Evolutionary conservation across 1,284 basidiomycete species (phyloP).

Genomic region (Malassezia japonica): DNA sequence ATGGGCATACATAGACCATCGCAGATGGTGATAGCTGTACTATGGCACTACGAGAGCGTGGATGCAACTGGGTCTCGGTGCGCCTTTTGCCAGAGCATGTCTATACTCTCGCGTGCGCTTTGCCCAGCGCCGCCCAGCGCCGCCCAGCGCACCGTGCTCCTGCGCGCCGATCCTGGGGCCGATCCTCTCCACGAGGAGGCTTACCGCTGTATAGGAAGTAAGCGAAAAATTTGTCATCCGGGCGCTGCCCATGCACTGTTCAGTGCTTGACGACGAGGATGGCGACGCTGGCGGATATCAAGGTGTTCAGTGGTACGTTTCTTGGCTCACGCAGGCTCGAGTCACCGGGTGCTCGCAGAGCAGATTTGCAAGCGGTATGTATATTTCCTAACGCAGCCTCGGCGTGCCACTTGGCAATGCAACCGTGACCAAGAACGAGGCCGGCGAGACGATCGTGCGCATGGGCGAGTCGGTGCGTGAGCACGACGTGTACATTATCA

Average conservation of each 20-base stretch:
- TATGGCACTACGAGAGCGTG: no score
- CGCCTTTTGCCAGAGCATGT: no score
- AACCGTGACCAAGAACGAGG: constrained; percentile 74
- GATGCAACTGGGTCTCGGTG: no score
- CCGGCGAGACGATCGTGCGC: constrained; percentile 83
- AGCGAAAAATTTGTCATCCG: no score
- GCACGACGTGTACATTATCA: constrained; percentile 98
- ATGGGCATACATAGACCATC: no score
- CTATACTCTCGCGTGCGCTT: no score
- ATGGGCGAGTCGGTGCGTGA: constrained; percentile 93
- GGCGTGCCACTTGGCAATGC: constrained; percentile 49
- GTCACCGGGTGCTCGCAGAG: constrained; percentile 84
- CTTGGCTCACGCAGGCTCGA: constrained; percentile 35
- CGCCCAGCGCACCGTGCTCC: no score
- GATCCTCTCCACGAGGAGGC: no score
- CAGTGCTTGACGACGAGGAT: constrained; percentile 5
- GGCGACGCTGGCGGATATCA: constrained; percentile 24
- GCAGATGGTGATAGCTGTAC: background rate
- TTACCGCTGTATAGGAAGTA: no score
- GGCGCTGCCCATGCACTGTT: no score
- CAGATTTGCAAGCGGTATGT: constrained; percentile 79
- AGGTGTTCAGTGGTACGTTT: constrained; percentile 24
- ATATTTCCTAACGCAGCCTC: constrained; percentile 19
- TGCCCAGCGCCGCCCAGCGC: no score
- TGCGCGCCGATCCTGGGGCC: no score